Conservation (phyloP, 345 rosid species). For the Kandelia obovata region DNA sequence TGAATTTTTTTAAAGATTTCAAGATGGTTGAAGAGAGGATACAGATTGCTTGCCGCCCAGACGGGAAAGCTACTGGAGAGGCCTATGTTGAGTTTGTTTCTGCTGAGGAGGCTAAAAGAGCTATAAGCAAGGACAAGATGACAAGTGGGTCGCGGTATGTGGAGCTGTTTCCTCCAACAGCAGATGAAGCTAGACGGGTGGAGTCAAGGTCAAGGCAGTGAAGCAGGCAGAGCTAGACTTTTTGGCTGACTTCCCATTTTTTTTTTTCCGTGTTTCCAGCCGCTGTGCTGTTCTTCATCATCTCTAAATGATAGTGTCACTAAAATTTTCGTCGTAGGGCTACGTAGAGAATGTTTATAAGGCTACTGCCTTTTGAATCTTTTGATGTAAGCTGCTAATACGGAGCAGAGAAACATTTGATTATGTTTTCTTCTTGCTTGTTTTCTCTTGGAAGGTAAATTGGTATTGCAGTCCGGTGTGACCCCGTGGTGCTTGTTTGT, state of each 20-base stretch:
- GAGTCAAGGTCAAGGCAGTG: constrained; percentile 88
- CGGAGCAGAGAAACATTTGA: not conserved
- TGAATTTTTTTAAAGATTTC: constrained; percentile 62
- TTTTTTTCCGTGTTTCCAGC: not conserved
- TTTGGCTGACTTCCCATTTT: not conserved
- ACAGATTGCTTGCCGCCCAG: constrained; percentile 80
- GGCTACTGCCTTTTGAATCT: not conserved
- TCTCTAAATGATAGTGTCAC: not conserved
- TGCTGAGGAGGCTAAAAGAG: constrained; percentile 68
- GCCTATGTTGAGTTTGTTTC: constrained; percentile 85
- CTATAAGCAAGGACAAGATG: constrained; percentile 90
- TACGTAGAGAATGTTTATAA: not conserved
- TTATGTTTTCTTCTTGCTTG: not conserved
- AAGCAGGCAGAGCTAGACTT: constrained; percentile 6
- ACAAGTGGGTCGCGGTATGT: constrained; percentile 78
- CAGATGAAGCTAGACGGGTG: constrained; percentile 77
- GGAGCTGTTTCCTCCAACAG: constrained; percentile 77
- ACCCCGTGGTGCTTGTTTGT: too few relatives aligned
- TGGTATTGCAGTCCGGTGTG: not conserved
- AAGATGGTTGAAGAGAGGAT: constrained; percentile 52
- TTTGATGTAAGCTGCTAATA: not conserved
- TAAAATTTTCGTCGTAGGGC: not conserved
- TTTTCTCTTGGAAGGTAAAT: not conserved
- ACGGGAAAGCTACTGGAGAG: constrained; percentile 92
- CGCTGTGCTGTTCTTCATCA: not conserved